Percentiles rank a stretch among this genome's conserved stretches.
Conservation (phyloP, 1,284 basidiomycete genomes). For the Blastosporella zonata region DNA sequence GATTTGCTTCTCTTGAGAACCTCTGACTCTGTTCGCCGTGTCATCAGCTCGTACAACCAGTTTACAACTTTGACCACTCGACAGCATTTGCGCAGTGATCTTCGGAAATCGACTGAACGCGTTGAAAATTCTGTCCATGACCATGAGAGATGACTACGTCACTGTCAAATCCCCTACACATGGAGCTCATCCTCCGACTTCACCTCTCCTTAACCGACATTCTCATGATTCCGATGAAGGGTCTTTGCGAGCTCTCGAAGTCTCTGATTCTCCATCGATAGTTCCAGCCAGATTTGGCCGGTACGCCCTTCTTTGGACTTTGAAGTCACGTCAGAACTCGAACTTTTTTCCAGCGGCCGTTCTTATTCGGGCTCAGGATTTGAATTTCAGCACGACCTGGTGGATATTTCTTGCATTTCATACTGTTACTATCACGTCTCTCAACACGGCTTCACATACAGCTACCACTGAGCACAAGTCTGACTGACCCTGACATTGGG, state of each 20-base stretch:
- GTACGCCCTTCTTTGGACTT: slow-evolving; percentile 22
- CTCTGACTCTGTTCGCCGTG: too few relatives aligned
- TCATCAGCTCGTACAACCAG: background rate
- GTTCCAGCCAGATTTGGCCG: slow-evolving; percentile 28
- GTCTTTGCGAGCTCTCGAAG: slow-evolving; percentile 74
- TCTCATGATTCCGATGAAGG: slow-evolving; percentile 66
- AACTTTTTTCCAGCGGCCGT: slow-evolving; percentile 12
- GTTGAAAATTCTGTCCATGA: slow-evolving; percentile 13
- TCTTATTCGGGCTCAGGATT: slow-evolving; percentile 21
- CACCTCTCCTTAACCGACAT: slow-evolving; percentile 40
- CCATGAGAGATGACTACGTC: slow-evolving; percentile 35
- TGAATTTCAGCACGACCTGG: slow-evolving; percentile 48
- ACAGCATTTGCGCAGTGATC: background rate
- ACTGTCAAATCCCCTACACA: slow-evolving; percentile 40
- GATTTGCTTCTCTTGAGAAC: background rate
- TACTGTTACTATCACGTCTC: background rate
- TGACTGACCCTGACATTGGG: slow-evolving; percentile 59
- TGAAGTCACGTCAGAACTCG: background rate
- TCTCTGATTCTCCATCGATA: slow-evolving; percentile 56
- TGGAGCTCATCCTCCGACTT: slow-evolving; percentile 29
- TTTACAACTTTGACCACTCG: background rate
- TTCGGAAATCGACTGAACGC: background rate
- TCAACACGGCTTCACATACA: slow-evolving; percentile 11
- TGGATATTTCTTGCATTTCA: slow-evolving; percentile 15
- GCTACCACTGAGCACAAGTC: slow-evolving; percentile 71